Evolutionary conservation across 208 protist species (phyloP), one percentile per base, ranked within the genome.

Genomic region (Angomonas deanei): DNA sequence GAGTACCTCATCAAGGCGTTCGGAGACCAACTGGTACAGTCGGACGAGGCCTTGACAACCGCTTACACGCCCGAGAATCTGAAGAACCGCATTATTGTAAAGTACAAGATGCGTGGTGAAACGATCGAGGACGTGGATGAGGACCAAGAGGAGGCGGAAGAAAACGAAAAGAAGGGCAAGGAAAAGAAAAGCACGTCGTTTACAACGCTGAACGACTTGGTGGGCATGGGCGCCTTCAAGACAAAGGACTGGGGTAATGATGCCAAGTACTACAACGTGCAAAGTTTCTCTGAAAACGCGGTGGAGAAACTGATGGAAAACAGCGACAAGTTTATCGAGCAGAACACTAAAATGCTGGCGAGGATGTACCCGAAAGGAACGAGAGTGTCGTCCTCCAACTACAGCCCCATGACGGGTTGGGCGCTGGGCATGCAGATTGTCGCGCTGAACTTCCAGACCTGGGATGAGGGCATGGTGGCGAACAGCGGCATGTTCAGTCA

Each of bases 321-420:
- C 11, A 17, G 33, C 21, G 24, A 70, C 15, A 54, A 77, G n/a
- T 80, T 84, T 34, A 73, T 58, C 6, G 38, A 28, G 52, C 78
- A 80, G 68, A 97, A 88, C 56, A 69, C 67, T 26, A 62, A 66
- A 15, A 86, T 81, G 80, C 61, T 98, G 6, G 64, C 73, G 26
- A 83, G 96, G 28, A 68, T 95, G 19, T 98, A 98, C 70, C 97
- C 96, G 36, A 78, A 71, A 31, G 94, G 93, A 28, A 81, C 74
- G 2, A 78, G 95, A 34, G 67, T 98, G 64, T 58, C 76, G 50
- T 88, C 76, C 11, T 80, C 54, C 61, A 98, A 98, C 76, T 97
- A 94, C 57, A 67, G 92, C 61, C 92, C 90, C 21, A 55, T 68
- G 15, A 19, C 64, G 4, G 33, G 61, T 10, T 96, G 82, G 84